A percentile compares a stretch with the other conserved stretches of the same genome.
These are phyloP conservation scores for Lentinula lateritia DNA, from an alignment of 768 basidiomycete genomes.

Conservation along the genomic window DNA sequence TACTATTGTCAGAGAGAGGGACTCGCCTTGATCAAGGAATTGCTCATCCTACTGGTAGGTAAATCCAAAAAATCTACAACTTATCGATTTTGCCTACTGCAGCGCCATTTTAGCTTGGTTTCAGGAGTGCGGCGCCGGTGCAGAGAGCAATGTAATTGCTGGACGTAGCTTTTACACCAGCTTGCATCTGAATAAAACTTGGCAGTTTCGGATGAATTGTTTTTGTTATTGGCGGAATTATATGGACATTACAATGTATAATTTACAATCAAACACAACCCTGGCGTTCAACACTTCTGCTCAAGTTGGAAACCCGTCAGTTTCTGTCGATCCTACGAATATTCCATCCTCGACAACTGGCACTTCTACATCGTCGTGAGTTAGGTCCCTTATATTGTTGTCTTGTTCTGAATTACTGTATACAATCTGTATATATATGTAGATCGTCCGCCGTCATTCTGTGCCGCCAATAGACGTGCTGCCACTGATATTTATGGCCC, in stretches of 20 bases:
- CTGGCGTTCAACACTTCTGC: slow-evolving; percentile 56
- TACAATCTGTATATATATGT: background rate
- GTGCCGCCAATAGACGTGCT: background rate
- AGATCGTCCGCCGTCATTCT: background rate
- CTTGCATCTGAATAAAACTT: slow-evolving; percentile 73
- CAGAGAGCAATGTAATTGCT: slow-evolving; percentile 37
- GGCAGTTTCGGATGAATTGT: slow-evolving; percentile 65
- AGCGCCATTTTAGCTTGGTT: slow-evolving; percentile 62
- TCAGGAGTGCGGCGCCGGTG: slow-evolving; percentile 70
- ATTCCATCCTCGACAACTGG: background rate
- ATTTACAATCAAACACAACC: slow-evolving; percentile 68
- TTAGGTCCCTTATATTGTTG: background rate
- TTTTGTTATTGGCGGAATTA: slow-evolving; percentile 72
- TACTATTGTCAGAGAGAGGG: slow-evolving; percentile 31
- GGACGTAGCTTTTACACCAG: slow-evolving; percentile 85
- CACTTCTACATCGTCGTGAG: background rate
- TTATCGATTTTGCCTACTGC: background rate
- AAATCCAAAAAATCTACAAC: slow-evolving; percentile 7
- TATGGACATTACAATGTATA: slow-evolving; percentile 66
- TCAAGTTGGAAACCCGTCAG: slow-evolving; percentile 44
- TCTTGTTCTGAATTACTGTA: background rate
- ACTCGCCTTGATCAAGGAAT: slow-evolving; percentile 56
- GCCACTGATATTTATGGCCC: background rate
- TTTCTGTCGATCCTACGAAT: slow-evolving; percentile 15
- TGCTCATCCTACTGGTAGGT: slow-evolving; percentile 71